Evolutionary conservation across 2,329 filamentous ascomycete genomes (phyloP).

Genomic region (Coniochaeta hoffmannii): DNA sequence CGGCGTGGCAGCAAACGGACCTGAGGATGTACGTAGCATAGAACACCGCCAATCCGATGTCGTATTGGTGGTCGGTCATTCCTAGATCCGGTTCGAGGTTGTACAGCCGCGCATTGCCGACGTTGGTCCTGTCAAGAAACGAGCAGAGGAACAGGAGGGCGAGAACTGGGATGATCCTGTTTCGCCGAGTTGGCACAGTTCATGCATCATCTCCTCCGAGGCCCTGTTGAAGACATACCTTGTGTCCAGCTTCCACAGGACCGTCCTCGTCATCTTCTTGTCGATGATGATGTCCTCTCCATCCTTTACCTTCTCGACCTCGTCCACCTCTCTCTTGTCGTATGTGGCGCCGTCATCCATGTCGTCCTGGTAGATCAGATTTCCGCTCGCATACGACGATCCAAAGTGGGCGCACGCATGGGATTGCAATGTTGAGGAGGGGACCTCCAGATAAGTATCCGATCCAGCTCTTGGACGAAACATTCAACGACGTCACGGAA

Average conservation of each 20-base stretch:
- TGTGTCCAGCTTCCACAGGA: constrained; percentile 2
- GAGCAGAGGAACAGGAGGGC: constrained; percentile 59
- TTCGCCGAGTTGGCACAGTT: too few relatives aligned
- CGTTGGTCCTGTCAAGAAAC: constrained; percentile 61
- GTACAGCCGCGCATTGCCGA: constrained; percentile 62
- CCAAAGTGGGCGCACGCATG: neutral
- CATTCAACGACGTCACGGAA: neutral
- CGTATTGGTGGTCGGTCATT: constrained; percentile 1
- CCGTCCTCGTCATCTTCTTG: neutral
- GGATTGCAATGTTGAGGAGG: neutral
- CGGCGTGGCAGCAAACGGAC: neutral
- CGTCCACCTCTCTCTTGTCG: neutral
- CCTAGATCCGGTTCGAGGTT: constrained; percentile 37
- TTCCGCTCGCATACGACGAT: neutral
- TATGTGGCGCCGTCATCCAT: neutral
- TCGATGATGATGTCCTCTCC: neutral
- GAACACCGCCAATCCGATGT: neutral
- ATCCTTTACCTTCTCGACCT: neutral
- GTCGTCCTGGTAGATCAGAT: neutral
- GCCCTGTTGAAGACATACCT: neutral
- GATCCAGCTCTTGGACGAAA: neutral
- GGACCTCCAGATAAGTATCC: neutral
- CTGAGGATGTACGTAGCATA: constrained; percentile 3
- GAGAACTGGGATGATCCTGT: constrained; percentile 38
- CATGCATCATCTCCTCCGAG: neutral